Percentiles rank a stretch among this genome's conserved stretches.
Conservation (phyloP, 768 basidiomycete genomes). For the Xerocomellus chrysenteron region DNA sequence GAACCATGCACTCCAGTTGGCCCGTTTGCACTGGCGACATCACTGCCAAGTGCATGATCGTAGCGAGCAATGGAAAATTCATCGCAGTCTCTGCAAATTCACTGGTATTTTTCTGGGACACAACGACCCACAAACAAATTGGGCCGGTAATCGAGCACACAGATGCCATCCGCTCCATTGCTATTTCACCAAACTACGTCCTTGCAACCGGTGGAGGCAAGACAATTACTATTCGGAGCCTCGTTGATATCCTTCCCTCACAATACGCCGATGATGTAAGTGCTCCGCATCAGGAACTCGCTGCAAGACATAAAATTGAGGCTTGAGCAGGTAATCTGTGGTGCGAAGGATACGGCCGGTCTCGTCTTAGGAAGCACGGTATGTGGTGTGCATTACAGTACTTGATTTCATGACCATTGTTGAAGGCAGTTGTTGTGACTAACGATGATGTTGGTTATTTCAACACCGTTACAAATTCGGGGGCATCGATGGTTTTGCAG, state of each 20-base stretch:
- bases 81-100: conserved; percentile 2
- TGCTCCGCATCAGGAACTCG: not conserved
- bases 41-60: conserved; percentile 1
- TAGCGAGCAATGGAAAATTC: conserved; percentile 12
- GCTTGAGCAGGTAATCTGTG: not conserved
- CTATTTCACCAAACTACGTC: conserved; percentile 7
- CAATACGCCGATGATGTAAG: conserved; percentile 7
- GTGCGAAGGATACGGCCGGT: not conserved
- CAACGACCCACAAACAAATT: not conserved
- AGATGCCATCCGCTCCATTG: conserved; percentile 1
- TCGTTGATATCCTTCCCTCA: conserved; percentile 5
- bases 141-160: conserved; percentile 5
- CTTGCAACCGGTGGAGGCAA: conserved; percentile 5
- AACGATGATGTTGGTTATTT: not conserved
- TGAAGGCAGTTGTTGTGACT: not conserved
- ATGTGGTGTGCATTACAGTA: not conserved
- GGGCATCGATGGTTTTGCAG: too few species aligned
- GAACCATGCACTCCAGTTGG: not conserved
- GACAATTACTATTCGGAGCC: not conserved
- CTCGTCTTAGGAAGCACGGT: not conserved
- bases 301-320: too few species aligned
- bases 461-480: not conserved
- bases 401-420: not conserved
- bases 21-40: not conserved
- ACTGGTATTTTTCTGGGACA: conserved; percentile 11